Base-by-base conservation (phyloP, 2,329 filamentous ascomycete genomes). In the Stachybotrys chlorohalonatus region DNA sequence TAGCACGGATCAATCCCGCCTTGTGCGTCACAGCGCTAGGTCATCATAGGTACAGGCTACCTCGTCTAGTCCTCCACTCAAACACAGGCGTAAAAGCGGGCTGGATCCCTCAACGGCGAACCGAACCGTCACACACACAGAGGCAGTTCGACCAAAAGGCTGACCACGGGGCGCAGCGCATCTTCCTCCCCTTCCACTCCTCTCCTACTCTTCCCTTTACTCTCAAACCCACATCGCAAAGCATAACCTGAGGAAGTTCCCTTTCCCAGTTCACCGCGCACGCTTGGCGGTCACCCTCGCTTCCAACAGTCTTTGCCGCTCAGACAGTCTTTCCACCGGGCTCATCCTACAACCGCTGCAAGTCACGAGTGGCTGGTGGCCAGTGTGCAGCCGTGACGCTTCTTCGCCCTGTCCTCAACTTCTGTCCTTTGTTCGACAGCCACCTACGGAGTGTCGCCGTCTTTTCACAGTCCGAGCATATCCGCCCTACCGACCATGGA, bases 401-500 rank as follows among this genome's bases (percentile, higher is more conserved):
- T 42, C 8, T 42, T 13, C 36, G 24, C 24, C 24, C 24, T 24
- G 4, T 24, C 24, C 24, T 24, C 24, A 24, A 24, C 24, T 24
- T 4, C 24, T 4, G 4, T 24, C 24, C 24, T 24, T 24, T 24
- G 24, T 4, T 24, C 24, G 24, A 24, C 4, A 24, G 24, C 24
- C 24, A 24, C 24, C 24, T 24, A 24, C 24, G 2, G 24, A 24
- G 24, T 24, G 24, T 24, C 24, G 24, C 24, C 24, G 4, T 24
- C 24, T 24, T 24, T 24, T 24, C 24, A 24, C 24, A 4, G 24
- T 24, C 24, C 24, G 24, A 24, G 24, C 24, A 30, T 47, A 42
- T 30, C 31, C 51, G 52, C 53, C 60, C 54, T 55, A 5, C 36
- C 36, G 52, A 60, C 53, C 57, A 83, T 83, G 79, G 79, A 82